phyloP scores from a whole-genome alignment of 2,329 filamentous ascomycete genomes.

The Leptographium lundbergii region DNA sequence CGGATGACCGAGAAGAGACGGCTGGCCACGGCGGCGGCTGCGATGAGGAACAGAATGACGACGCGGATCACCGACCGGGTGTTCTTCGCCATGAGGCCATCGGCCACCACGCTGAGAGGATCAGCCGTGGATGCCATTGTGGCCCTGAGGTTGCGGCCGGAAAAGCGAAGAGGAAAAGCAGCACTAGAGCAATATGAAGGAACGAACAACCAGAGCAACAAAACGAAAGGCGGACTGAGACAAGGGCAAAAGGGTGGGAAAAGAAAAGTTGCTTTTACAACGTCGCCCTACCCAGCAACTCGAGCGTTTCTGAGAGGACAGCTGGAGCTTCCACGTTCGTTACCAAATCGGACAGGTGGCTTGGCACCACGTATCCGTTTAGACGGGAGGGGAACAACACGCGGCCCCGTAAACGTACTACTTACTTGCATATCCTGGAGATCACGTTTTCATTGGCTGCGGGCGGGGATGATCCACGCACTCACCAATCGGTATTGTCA shows the following conservation, averaged over 20 bases:
- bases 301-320: constrained; percentile 2
- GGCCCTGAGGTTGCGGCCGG: constrained; percentile 28
- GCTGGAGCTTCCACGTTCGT: constrained; percentile 4
- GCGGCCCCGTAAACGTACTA: neutral
- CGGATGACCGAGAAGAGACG: constrained; percentile 97
- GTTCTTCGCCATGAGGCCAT: constrained; percentile 68
- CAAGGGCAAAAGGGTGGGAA: neutral
- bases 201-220: neutral
- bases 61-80: constrained; percentile 77
- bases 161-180: neutral
- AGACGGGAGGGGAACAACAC: neutral
- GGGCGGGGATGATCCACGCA: neutral
- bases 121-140: constrained; percentile 15
- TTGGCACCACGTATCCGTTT: constrained; percentile 1
- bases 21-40: constrained; percentile 80
- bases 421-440: no score
- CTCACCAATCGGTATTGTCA: neutral
- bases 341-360: constrained; percentile 5
- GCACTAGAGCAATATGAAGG: constrained; percentile 2
- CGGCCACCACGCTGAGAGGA: constrained; percentile 47
- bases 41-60: constrained; percentile 83
- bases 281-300: neutral
- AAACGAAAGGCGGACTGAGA: neutral
- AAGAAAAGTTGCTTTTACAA: neutral
- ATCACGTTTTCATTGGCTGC: neutral